Evolutionary conservation across 345 rosid genomes (phyloP).

Genomic region (Murraya paniculata): DNA sequence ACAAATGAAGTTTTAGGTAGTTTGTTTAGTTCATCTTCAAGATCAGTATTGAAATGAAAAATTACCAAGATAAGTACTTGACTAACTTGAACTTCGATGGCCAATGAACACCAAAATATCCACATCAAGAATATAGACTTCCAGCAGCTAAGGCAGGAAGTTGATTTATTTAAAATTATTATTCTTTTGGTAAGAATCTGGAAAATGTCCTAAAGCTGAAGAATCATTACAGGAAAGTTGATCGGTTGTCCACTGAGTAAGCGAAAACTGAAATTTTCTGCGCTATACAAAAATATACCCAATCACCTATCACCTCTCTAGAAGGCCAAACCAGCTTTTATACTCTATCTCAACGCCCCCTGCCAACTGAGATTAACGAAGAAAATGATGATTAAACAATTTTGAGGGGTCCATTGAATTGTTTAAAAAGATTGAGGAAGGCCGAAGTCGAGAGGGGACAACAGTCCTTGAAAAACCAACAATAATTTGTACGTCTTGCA

Average conservation of each 20-base stretch:
- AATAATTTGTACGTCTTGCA: background rate
- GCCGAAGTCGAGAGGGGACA: background rate
- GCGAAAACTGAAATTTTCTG: too few relatives aligned
- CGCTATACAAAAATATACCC: too few relatives aligned
- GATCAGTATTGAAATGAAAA: too few relatives aligned
- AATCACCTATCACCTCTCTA: too few relatives aligned
- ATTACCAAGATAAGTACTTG: background rate
- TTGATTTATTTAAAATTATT: background rate
- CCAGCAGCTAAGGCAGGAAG: background rate
- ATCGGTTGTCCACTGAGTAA: too few relatives aligned
- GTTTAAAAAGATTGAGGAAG: background rate
- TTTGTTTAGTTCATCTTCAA: background rate
- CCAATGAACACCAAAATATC: background rate
- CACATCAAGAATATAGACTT: background rate
- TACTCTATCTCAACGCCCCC: too few relatives aligned
- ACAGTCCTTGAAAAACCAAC: background rate
- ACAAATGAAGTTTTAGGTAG: background rate
- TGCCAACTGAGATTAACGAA: too few relatives aligned
- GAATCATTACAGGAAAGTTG: too few relatives aligned
- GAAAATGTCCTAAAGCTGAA: too few relatives aligned
- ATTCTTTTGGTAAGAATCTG: too few relatives aligned
- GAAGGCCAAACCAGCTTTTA: too few relatives aligned
- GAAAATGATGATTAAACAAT: background rate
- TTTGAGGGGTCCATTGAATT: background rate
- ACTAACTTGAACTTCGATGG: background rate